These are phyloP conservation scores for Moesziomyces parantarcticus DNA, from an alignment of 1,284 basidiomycete genomes.

Conservation along the genomic window DNA sequence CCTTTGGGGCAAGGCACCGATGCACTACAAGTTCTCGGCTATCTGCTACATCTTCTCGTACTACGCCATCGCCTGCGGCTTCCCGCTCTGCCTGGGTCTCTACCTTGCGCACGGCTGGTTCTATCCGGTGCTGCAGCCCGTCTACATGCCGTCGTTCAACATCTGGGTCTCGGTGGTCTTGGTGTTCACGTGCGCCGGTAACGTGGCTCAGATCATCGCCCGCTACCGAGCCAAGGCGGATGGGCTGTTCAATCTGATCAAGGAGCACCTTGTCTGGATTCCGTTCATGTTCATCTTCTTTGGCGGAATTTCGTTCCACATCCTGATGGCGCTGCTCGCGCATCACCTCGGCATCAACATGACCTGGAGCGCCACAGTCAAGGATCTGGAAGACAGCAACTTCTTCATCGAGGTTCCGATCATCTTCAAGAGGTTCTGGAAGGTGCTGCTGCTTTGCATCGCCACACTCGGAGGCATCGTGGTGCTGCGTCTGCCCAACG, in stretches of 20 bases:
- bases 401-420: slow-evolving; percentile 88
- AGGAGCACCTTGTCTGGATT: slow-evolving; percentile 80
- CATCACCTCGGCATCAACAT: slow-evolving; percentile 87
- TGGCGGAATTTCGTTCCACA: slow-evolving; percentile 58
- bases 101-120: slow-evolving; percentile 78
- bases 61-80: slow-evolving; percentile 80
- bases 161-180: slow-evolving; percentile 81
- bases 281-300: slow-evolving; percentile 72
- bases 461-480: slow-evolving; percentile 71
- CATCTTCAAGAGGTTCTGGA: slow-evolving; percentile 70
- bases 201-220: slow-evolving; percentile 77
- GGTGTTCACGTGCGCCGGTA: slow-evolving; percentile 80
- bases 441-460: slow-evolving; percentile 74
- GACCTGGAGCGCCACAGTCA: slow-evolving; percentile 73
- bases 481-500: slow-evolving; percentile 57
- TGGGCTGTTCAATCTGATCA: slow-evolving; percentile 72
- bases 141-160: slow-evolving; percentile 72
- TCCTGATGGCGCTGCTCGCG: slow-evolving; percentile 79
- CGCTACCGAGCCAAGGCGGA: slow-evolving; percentile 80
- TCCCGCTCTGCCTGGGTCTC: slow-evolving; percentile 76
- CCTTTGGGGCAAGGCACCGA: slow-evolving; percentile 71
- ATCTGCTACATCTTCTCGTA: slow-evolving; percentile 79
- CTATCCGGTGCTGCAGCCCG: slow-evolving; percentile 77
- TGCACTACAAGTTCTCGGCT: slow-evolving; percentile 81
- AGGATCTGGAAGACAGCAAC: slow-evolving; percentile 70